A percentile compares a stretch with the other conserved stretches of the same genome.
Conservation (phyloP, 1,284 basidiomycete genomes). For the Cerrena zonata region DNA sequence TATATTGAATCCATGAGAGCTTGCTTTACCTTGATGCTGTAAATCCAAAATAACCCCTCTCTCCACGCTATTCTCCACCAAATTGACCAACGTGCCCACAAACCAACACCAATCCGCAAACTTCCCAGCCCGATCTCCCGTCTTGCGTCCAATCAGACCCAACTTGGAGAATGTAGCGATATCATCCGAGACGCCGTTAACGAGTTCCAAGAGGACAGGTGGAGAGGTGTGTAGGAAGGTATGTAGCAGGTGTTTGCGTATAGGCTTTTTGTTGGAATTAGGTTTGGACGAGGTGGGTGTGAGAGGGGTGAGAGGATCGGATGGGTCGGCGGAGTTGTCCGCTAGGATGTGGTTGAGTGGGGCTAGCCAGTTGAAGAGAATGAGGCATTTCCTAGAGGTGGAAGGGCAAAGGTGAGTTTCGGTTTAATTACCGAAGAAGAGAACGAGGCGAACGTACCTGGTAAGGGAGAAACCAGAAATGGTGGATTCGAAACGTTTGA, state of each 20-base stretch:
- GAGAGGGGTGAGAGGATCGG: slow-evolving; percentile 15
- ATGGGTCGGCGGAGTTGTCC: slow-evolving; percentile 57
- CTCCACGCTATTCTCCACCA: slow-evolving; percentile 77
- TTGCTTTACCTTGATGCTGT: slow-evolving; percentile 60
- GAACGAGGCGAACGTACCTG: slow-evolving; percentile 45
- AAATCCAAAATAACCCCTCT: slow-evolving; percentile 57
- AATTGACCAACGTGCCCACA: slow-evolving; percentile 63
- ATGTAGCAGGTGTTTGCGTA: slow-evolving; percentile 61
- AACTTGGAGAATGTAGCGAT: slow-evolving; percentile 65
- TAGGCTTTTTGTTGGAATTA: slow-evolving; percentile 25
- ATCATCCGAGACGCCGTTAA: slow-evolving; percentile 70
- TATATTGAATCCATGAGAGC: too few relatives aligned
- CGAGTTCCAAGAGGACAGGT: slow-evolving; percentile 74
- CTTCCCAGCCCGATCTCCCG: slow-evolving; percentile 61
- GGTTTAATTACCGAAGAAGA: neutral
- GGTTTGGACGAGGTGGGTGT: too few relatives aligned
- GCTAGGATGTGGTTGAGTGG: slow-evolving; percentile 64
- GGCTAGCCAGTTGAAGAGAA: slow-evolving; percentile 76
- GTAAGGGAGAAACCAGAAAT: slow-evolving; percentile 64
- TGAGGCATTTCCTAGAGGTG: slow-evolving; percentile 58
- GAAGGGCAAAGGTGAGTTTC: neutral
- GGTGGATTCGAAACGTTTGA: slow-evolving; percentile 54
- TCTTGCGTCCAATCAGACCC: slow-evolving; percentile 57
- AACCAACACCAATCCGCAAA: slow-evolving; percentile 83
- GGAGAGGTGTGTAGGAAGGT: slow-evolving; percentile 71